phyloP scores from a whole-genome alignment of 2,329 filamentous ascomycete species.

The Claviceps citrina region DNA sequence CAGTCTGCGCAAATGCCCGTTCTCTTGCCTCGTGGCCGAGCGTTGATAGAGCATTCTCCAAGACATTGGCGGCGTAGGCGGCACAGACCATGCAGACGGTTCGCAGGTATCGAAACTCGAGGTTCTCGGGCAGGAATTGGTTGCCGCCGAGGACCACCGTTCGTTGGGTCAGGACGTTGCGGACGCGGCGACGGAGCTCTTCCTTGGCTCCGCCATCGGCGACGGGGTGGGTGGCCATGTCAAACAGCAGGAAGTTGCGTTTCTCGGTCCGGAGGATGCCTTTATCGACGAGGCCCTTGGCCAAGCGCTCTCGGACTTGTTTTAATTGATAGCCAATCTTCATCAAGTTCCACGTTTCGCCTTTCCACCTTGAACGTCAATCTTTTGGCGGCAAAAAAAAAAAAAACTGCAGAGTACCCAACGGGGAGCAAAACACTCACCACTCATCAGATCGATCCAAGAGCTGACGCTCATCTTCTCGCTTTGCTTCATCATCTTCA shows the following conservation, averaged over 20 bases:
- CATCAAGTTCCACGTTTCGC: constrained; percentile 99
- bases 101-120: constrained; percentile 84
- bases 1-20: constrained; percentile 88
- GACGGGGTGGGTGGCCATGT: constrained; percentile 98
- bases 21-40: constrained; percentile 89
- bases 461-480: constrained; percentile 99
- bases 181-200: constrained; percentile 83
- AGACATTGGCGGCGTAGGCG: constrained; percentile 91
- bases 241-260: constrained; percentile 97
- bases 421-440: constrained; percentile 35
- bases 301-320: constrained; percentile 92
- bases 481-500: constrained; percentile 99
- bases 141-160: constrained; percentile 79
- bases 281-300: constrained; percentile 96
- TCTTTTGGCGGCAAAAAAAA: neutral
- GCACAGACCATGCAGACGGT: constrained; percentile 96
- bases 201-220: constrained; percentile 95
- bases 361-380: constrained; percentile 28
- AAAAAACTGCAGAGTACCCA: neutral
- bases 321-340: constrained; percentile 99
- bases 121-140: constrained; percentile 82
- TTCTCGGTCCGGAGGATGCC: constrained; percentile 97
- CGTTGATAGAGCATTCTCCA: constrained; percentile 92
- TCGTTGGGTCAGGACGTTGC: constrained; percentile 81
- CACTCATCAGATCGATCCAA: constrained; percentile 98